A percentile compares a stretch with the other conserved stretches of the same genome.
phyloP scores from a whole-genome alignment of 73 alveolate species.

The Chromera velia region DNA sequence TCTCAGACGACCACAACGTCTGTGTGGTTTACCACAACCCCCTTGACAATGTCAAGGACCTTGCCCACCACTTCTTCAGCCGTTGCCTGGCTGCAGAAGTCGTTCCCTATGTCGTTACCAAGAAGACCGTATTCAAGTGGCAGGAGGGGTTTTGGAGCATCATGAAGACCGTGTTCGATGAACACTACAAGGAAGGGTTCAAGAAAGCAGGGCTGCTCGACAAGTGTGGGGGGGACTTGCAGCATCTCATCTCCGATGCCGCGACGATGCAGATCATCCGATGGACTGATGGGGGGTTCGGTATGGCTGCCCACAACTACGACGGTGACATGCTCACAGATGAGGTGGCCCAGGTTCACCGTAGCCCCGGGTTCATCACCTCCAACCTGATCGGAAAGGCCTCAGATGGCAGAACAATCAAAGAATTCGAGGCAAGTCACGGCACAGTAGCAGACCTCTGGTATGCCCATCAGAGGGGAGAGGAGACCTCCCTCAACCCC shows the following conservation, averaged over 20 bases:
- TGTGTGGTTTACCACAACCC: no score
- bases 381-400: constrained; percentile 35
- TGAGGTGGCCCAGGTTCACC: constrained; percentile 46
- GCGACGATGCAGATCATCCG: constrained; percentile 50
- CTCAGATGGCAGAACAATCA: constrained; percentile 33
- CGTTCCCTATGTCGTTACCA: constrained; percentile 40
- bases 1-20: no score
- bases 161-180: constrained; percentile 27
- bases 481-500: constrained; percentile 46
- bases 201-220: constrained; percentile 37
- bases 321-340: constrained; percentile 45
- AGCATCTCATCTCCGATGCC: constrained; percentile 35
- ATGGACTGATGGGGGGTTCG: constrained; percentile 27
- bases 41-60: not conserved
- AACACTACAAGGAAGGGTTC: constrained; percentile 19
- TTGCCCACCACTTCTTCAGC: constrained; percentile 37
- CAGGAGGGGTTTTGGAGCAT: constrained; percentile 44
- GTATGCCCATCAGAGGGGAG: constrained; percentile 35
- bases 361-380: constrained; percentile 42
- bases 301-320: constrained; percentile 46
- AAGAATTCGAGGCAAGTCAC: constrained; percentile 38
- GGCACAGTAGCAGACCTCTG: constrained; percentile 46
- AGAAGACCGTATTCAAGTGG: constrained; percentile 46
- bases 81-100: constrained; percentile 28
- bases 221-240: constrained; percentile 37